These are phyloP conservation scores for Aspergillus taichungensis DNA, from an alignment of 495 filamentous ascomycete species.

Conservation along the genomic window DNA sequence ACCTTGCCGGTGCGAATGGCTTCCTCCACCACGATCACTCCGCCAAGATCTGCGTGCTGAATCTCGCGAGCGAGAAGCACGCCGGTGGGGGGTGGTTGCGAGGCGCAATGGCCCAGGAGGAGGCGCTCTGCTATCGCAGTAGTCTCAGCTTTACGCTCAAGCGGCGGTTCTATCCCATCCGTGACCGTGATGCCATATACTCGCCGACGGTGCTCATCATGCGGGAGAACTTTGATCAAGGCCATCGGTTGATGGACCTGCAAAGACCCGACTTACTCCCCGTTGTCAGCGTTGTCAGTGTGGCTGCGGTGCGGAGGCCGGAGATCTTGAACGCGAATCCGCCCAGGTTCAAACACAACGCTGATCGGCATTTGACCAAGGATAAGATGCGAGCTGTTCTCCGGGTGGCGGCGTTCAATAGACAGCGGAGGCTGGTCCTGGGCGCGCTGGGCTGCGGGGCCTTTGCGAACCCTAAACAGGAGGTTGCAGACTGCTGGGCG, in stretches of 20 bases:
- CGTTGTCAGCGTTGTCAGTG: conserved; percentile 47
- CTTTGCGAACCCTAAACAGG: conserved; percentile 50
- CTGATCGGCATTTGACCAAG: conserved; percentile 42
- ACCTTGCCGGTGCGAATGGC: conserved; percentile 17
- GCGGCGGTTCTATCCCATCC: conserved; percentile 47
- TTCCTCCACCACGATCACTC: conserved; percentile 1
- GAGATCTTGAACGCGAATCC: conserved; percentile 16
- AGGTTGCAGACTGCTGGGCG: conserved; percentile 52
- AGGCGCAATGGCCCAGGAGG: conserved; percentile 53
- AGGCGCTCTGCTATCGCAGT: conserved; percentile 55
- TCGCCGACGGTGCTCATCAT: conserved; percentile 50
- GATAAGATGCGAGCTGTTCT: conserved; percentile 51
- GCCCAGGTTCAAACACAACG: conserved; percentile 19
- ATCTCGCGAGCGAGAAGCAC: conserved; percentile 46
- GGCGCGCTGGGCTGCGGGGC: conserved; percentile 62
- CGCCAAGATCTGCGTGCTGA: conserved; percentile 46
- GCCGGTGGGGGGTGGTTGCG: conserved; percentile 50
- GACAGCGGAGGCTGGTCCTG: conserved; percentile 48
- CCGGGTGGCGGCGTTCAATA: conserved; percentile 41
- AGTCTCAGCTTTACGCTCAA: conserved; percentile 47
- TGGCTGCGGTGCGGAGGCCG: conserved; percentile 46
- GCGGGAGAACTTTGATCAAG: conserved; percentile 29
- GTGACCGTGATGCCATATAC: conserved; percentile 44
- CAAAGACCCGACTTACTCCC: conserved; percentile 29
- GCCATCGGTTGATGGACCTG: conserved; percentile 34